Base-by-base conservation (phyloP, 192 early-diverging fungal genomes). In the Backusella morwellensis region DNA sequence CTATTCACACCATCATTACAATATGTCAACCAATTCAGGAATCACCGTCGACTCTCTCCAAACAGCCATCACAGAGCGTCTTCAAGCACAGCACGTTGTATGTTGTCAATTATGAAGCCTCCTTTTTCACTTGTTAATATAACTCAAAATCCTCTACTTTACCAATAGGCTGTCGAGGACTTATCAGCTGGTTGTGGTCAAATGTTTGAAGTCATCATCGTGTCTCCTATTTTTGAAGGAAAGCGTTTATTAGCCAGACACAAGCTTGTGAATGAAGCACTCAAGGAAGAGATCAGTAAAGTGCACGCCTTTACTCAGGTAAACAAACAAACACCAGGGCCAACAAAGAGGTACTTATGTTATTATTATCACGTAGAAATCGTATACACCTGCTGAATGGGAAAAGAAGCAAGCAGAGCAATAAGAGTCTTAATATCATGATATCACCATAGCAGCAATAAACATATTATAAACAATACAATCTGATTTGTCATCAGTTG, bases 251-350 rank as follows among this genome's bases (percentile, higher is more conserved):
- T 96, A 15, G 88, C 91, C 77, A 86, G 91, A 80, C 95, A 96
- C 77, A 86, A 91, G 36, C 77, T 96, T 76, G 95, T 96, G 19
- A 95, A 96, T 81, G 92, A 94, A 42, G 86, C 90, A 6, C 78
- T 91, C 35, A 94, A 96, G 83, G 88, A 90, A 11, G 91, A 94
- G 81, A 94, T 96, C 69, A 83, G 88, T n/a, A 77, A 85, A 40
- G 89, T 96, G 8, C 95, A 96, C 74, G 95, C 95, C 32, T 96
- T 96, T 78, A 92, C 91, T 41, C 94, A 95, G 88, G 92, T 93
- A 85, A 63, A 29, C 19, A 63, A 63, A 26, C 7, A 63, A 40
- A 40, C 38, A 23, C 21, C 56, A 63, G 23, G 21, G 23, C 42
- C 41, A 40, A 17, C 35, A 9, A 5, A 40, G 35, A 23, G 26